These are phyloP conservation scores for Carex scoparia DNA, from an alignment of 176 grass and related monocot genomes.

Conservation along the genomic window DNA sequence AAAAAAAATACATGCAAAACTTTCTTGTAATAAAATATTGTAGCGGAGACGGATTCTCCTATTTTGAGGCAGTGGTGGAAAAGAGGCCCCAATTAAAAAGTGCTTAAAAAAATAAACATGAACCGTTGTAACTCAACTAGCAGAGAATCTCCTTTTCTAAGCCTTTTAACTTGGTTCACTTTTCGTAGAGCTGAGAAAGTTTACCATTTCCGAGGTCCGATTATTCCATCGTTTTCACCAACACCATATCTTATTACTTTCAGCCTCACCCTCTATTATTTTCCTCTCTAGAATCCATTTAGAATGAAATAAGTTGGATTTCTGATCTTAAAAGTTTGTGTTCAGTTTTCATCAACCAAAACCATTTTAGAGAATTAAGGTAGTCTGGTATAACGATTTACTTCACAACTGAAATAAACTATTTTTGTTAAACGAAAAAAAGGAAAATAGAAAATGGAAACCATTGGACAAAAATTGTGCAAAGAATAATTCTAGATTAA, in stretches of 20 bases:
- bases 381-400: not conserved
- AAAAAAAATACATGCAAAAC: too few species aligned
- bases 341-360: too few species aligned
- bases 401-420: not conserved
- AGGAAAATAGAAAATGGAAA: not conserved
- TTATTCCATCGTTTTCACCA: conserved; percentile 19
- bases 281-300: not conserved
- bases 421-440: not conserved
- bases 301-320: not conserved
- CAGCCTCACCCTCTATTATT: not conserved
- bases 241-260: not conserved
- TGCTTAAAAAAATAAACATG: not conserved
- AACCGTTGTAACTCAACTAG: not conserved
- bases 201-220: conserved; percentile 23
- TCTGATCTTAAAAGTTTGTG: too few species aligned
- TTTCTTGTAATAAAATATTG: not conserved
- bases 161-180: conserved; percentile 18
- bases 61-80: not conserved
- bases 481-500: not conserved
- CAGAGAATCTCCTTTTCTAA: conserved; percentile 1
- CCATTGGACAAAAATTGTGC: not conserved
- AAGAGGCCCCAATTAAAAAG: not conserved
- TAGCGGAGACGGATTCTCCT: not conserved
- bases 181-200: conserved; percentile 28
- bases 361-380: too few species aligned